phyloP scores from a whole-genome alignment of 202 grass and related monocot species.

The Schoenoplectus triqueter region DNA sequence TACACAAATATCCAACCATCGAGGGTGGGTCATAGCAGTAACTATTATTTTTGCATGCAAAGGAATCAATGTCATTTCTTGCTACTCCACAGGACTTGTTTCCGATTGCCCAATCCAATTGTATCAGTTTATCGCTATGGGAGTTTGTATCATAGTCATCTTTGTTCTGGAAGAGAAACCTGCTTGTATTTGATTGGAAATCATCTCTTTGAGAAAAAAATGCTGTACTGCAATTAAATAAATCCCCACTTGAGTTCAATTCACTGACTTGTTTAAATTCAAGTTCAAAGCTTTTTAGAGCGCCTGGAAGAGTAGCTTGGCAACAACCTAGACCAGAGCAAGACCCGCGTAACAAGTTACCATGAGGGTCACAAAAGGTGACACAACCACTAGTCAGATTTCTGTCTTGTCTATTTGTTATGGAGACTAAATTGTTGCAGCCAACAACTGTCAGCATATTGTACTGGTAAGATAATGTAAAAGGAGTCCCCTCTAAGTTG shows the following conservation, averaged over 20 bases:
- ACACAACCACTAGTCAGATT: slow-evolving; percentile 41
- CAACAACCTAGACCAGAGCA: slow-evolving; percentile 62
- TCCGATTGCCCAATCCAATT: slow-evolving; percentile 54
- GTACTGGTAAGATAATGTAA: slow-evolving; percentile 14
- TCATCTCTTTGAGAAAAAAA: slow-evolving; percentile 7
- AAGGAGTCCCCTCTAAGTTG: slow-evolving; percentile 2
- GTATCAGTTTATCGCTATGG: neutral
- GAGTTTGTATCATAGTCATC: neutral
- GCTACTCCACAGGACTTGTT: slow-evolving; percentile 27
- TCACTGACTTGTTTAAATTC: neutral
- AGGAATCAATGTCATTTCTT: neutral
- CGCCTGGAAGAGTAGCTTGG: slow-evolving; percentile 34
- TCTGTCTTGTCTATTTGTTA: neutral
- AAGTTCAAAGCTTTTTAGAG: slow-evolving; percentile 30
- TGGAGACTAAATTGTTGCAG: slow-evolving; percentile 47
- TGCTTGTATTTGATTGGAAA: neutral
- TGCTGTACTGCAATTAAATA: neutral
- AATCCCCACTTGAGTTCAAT: neutral
- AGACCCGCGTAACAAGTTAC: neutral
- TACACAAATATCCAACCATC: slow-evolving; percentile 44
- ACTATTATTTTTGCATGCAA: slow-evolving; percentile 40
- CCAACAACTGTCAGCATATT: slow-evolving; percentile 40
- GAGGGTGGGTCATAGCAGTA: slow-evolving; percentile 40
- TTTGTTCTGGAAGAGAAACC: neutral
- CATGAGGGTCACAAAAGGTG: slow-evolving; percentile 38